A percentile compares a stretch with the other conserved stretches of the same genome.
Conservation (phyloP, 805 yeast genomes). For the Wickerhamomyces xylosicus region DNA sequence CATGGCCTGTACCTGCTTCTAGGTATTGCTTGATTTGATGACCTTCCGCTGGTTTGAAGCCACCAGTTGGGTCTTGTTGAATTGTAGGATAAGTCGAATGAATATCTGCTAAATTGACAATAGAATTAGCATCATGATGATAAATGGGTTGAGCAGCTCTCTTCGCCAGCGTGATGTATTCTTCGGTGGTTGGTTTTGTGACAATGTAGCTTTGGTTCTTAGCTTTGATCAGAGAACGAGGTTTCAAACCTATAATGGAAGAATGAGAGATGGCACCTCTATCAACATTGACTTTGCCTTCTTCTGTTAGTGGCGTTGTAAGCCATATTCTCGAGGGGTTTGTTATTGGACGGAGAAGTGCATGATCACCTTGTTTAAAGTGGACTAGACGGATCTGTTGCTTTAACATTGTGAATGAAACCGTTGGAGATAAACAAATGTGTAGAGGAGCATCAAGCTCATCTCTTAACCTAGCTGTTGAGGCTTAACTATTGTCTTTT, state of each 20-base stretch:
- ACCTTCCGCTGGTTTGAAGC: background rate
- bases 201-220: constrained; percentile 23
- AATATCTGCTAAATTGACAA: constrained; percentile 35
- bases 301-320: constrained; percentile 15
- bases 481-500: too few species aligned
- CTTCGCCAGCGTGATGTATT: constrained; percentile 28
- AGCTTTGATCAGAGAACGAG: constrained; percentile 23
- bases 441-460: too few species aligned
- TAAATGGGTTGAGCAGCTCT: constrained; percentile 44
- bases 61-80: background rate
- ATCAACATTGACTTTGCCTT: constrained; percentile 12
- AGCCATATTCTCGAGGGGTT: constrained; percentile 16
- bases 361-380: constrained; percentile 12
- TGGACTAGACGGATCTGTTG: background rate
- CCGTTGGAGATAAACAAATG: too few species aligned
- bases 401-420: too few species aligned
- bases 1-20: constrained; percentile 50
- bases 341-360: constrained; percentile 10
- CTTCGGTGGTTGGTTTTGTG: constrained; percentile 34
- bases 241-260: constrained; percentile 27
- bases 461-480: too few species aligned
- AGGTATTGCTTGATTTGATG: constrained; percentile 23
- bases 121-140: constrained; percentile 36
- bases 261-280: constrained; percentile 24
- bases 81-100: constrained; percentile 30